Percentiles rank a stretch among this genome's conserved stretches.
Conservation (phyloP, 116 monocot species). For the Iris pallida region DNA sequence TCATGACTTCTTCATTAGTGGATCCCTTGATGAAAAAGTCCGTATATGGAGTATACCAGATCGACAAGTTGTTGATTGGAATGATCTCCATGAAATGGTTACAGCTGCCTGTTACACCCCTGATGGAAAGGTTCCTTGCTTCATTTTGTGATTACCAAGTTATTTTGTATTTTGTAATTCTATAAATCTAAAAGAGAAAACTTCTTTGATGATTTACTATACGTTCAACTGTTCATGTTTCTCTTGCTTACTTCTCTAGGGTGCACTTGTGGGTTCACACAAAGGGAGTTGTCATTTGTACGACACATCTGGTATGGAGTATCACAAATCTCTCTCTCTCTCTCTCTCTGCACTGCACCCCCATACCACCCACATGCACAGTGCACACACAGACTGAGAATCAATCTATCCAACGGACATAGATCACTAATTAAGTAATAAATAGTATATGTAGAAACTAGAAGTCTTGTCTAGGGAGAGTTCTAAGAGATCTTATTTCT, state of each 20-base stretch:
- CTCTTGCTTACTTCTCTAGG: constrained; percentile 23
- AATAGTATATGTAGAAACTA: too few species aligned
- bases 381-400: too few species aligned
- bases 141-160: neutral
- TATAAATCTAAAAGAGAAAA: neutral
- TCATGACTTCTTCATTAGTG: constrained; percentile 56
- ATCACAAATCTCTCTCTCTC: constrained; percentile 2
- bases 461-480: too few species aligned
- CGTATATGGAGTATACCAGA: constrained; percentile 55
- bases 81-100: constrained; percentile 63
- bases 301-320: constrained; percentile 46
- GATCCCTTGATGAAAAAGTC: constrained; percentile 58
- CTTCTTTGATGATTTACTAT: neutral
- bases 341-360: too few species aligned
- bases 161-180: neutral
- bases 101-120: constrained; percentile 56
- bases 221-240: neutral
- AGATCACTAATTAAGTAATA: too few species aligned
- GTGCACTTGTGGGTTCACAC: constrained; percentile 49
- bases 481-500: too few species aligned
- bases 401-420: too few species aligned
- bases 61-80: constrained; percentile 50
- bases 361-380: too few species aligned
- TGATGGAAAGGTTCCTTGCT: constrained; percentile 41
- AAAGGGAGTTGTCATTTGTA: constrained; percentile 44